phyloP scores from a whole-genome alignment of 106 monocot species.

The Phalaenopsis aphrodite region DNA sequence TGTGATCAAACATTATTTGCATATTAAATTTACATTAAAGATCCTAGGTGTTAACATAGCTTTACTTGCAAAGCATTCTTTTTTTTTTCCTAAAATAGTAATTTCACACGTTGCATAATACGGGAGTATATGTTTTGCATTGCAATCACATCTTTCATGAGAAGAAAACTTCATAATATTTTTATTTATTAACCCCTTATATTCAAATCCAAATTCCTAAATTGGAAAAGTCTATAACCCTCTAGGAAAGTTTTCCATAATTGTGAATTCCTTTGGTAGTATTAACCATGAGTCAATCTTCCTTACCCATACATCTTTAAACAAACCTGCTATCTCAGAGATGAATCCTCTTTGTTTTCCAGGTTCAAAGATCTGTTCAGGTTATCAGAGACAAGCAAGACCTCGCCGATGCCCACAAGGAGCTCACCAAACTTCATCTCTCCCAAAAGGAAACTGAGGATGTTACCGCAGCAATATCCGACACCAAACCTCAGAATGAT shows the following conservation, averaged over 20 bases:
- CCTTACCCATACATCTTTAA: background rate
- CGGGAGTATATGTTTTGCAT: no score
- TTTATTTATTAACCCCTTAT: background rate
- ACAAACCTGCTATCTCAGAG: background rate
- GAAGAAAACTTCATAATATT: no score
- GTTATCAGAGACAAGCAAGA: constrained; percentile 94
- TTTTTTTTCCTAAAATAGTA: background rate
- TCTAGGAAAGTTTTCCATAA: no score
- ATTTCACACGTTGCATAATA: background rate
- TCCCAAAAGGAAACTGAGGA: constrained; percentile 44
- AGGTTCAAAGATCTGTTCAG: constrained; percentile 95
- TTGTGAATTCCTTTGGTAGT: background rate
- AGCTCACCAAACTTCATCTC: constrained; percentile 67
- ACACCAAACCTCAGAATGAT: constrained; percentile 34
- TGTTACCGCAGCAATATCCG: constrained; percentile 22
- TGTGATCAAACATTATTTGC: background rate
- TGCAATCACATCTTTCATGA: no score
- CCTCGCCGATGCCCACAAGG: constrained; percentile 78
- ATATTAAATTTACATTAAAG: background rate
- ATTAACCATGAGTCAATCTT: background rate
- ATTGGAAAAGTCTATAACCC: background rate
- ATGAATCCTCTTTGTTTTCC: constrained; percentile 2
- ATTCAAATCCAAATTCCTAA: background rate
- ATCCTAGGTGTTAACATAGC: no score
- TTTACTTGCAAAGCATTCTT: background rate